Conservation (phyloP, 1,139 yeast genomes). For the Protomyces pachydermus region DNA sequence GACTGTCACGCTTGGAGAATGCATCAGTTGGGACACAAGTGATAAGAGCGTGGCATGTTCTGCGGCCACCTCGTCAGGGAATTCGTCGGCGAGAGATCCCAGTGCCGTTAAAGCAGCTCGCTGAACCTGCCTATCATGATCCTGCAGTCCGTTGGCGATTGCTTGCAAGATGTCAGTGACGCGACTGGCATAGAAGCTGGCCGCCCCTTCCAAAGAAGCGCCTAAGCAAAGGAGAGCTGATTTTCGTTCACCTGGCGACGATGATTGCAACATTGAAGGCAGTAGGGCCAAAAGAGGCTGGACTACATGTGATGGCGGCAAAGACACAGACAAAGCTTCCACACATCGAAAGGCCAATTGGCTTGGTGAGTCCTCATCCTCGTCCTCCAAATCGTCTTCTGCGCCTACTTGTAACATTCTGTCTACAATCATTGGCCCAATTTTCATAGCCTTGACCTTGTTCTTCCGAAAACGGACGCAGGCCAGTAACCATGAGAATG, state of each 20-base stretch:
- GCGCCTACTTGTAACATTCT: slow-evolving; percentile 74
- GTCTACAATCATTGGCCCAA: slow-evolving; percentile 74
- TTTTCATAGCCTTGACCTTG: slow-evolving; percentile 52
- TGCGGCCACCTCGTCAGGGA: slow-evolving; percentile 74
- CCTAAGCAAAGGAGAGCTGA: slow-evolving; percentile 81
- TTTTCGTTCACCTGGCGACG: slow-evolving; percentile 73
- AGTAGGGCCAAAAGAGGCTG: slow-evolving; percentile 69
- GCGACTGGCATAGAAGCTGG: slow-evolving; percentile 79
- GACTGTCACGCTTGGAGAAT: slow-evolving; percentile 76
- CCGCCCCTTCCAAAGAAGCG: slow-evolving; percentile 86
- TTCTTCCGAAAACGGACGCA: slow-evolving; percentile 54
- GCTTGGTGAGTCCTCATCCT: slow-evolving; percentile 64
- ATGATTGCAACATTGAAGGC: slow-evolving; percentile 57
- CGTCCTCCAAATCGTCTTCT: slow-evolving; percentile 84
- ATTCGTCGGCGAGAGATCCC: slow-evolving; percentile 70
- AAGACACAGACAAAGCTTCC: slow-evolving; percentile 69
- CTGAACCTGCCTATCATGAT: slow-evolving; percentile 68
- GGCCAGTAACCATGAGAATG: slow-evolving; percentile 77
- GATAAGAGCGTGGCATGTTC: slow-evolving; percentile 80
- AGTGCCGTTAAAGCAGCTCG: slow-evolving; percentile 83
- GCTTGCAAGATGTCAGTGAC: slow-evolving; percentile 67
- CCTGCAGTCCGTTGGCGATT: slow-evolving; percentile 71
- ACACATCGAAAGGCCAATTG: slow-evolving; percentile 75
- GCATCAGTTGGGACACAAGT: slow-evolving; percentile 78
- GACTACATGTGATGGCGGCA: slow-evolving; percentile 91